A percentile compares a stretch with the other conserved stretches of the same genome.
Evolutionary conservation across 1,139 yeast genomes (phyloP).

Genomic region (Scheffersomyces insectosa): DNA sequence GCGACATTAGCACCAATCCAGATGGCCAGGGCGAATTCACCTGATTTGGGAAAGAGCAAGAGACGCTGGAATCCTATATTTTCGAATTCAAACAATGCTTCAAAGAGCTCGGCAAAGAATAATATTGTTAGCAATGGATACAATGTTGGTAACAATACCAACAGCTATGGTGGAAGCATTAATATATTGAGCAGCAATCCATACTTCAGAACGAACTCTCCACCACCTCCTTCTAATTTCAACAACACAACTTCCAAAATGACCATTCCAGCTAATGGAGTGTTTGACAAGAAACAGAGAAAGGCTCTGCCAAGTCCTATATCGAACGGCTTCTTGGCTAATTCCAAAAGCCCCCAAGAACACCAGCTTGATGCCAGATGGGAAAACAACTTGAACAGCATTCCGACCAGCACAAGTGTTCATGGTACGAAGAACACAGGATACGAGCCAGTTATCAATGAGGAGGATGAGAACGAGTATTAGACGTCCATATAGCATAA

Average conservation of each 20-base stretch:
- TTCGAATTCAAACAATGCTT: neutral
- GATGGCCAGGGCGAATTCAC: slow-evolving; percentile 19
- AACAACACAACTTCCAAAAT: slow-evolving; percentile 13
- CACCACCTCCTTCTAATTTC: slow-evolving; percentile 34
- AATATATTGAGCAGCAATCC: slow-evolving; percentile 8
- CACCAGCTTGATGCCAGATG: neutral
- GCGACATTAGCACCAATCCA: slow-evolving; percentile 11
- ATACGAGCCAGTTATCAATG: slow-evolving; percentile 26
- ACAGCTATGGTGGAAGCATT: neutral
- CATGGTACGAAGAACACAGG: neutral
- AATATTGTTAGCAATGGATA: slow-evolving; percentile 2
- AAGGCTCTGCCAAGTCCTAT: neutral
- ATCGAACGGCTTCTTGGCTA: no score
- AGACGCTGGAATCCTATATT: slow-evolving; percentile 14
- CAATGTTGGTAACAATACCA: no score
- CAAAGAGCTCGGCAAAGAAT: neutral
- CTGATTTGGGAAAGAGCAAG: slow-evolving; percentile 19
- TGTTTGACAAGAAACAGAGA: slow-evolving; percentile 6
- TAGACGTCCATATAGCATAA: neutral
- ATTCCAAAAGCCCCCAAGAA: no score
- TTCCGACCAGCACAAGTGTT: neutral
- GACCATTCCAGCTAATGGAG: slow-evolving; percentile 12
- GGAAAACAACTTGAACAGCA: neutral
- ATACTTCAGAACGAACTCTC: slow-evolving; percentile 31
- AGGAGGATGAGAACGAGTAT: slow-evolving; percentile 27